These are phyloP conservation scores for Apiotrichum akiyoshidainum DNA, from an alignment of 1,284 basidiomycete species.

Conservation along the genomic window DNA sequence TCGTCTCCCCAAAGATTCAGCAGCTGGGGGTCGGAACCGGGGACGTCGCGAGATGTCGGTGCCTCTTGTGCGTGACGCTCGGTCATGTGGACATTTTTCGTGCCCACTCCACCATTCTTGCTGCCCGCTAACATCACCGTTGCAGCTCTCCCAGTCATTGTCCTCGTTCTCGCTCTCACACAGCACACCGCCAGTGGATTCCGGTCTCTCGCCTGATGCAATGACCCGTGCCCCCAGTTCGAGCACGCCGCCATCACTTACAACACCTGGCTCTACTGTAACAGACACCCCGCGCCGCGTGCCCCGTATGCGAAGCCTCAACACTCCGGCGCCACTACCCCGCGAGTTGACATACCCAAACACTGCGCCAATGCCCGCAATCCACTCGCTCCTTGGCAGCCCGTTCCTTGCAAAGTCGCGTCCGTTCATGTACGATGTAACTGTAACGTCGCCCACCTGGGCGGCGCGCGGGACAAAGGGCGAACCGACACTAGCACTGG, in stretches of 20 bases:
- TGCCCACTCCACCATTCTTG: not conserved
- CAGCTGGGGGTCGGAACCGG: not conserved
- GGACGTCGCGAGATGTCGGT: constrained; percentile 43
- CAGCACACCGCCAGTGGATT: constrained; percentile 18
- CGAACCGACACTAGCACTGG: not conserved
- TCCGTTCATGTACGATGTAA: constrained; percentile 10
- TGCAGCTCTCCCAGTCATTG: constrained; percentile 39
- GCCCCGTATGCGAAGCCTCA: constrained; percentile 3
- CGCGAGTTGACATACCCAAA: constrained; percentile 24
- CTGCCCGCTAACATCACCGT: not conserved
- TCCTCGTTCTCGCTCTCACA: constrained; percentile 41
- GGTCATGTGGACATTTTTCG: not conserved
- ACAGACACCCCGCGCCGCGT: constrained; percentile 14
- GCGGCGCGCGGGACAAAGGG: not conserved
- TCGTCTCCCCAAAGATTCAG: constrained; percentile 4
- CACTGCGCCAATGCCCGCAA: constrained; percentile 36
- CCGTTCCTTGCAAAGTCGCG: constrained; percentile 35
- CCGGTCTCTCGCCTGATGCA: constrained; percentile 8
- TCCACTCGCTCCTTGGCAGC: constrained; percentile 39
- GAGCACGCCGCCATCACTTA: constrained; percentile 11
- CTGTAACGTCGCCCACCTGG: constrained; percentile 3
- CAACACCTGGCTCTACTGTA: constrained; percentile 7
- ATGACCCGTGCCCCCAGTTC: constrained; percentile 11
- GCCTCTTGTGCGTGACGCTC: constrained; percentile 32
- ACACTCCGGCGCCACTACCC: constrained; percentile 15